phyloP scores from a whole-genome alignment of 1,284 basidiomycete species.

The Pyrrhoderma noxium region DNA sequence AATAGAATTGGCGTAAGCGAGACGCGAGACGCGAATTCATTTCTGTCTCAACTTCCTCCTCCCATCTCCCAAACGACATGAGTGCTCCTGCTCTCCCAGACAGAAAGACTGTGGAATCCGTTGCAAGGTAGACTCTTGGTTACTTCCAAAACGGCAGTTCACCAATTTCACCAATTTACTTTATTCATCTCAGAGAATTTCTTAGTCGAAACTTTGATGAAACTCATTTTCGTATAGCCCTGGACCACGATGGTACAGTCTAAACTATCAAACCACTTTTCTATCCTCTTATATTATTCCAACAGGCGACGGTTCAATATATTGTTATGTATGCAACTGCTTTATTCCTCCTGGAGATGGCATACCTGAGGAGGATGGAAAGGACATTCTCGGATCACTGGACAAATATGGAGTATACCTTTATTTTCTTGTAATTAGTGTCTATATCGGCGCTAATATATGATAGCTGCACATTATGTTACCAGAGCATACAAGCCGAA shows the following conservation, averaged over 20 bases:
- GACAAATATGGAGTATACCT: slow-evolving; percentile 11
- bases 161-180: slow-evolving; percentile 9
- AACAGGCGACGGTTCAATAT: slow-evolving; percentile 4
- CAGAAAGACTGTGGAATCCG: background rate
- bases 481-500: slow-evolving; percentile 1
- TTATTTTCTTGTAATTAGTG: background rate
- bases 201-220: slow-evolving; percentile 5
- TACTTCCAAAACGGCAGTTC: background rate
- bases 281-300: background rate
- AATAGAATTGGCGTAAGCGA: too few relatives aligned
- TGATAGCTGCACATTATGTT: slow-evolving; percentile 3
- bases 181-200: slow-evolving; percentile 9
- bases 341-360: slow-evolving; percentile 8
- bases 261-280: background rate
- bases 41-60: background rate
- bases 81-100: background rate
- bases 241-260: slow-evolving; percentile 3
- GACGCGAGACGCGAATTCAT: background rate
- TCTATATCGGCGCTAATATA: background rate
- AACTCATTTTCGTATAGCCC: slow-evolving; percentile 9
- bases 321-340: slow-evolving; percentile 6
- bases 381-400: slow-evolving; percentile 12
- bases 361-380: slow-evolving; percentile 11
- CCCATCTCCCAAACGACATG: background rate
- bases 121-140: slow-evolving; percentile 11